Evolutionary conservation across 2,329 filamentous ascomycete genomes (phyloP).

Genomic region (Aspergillus sp.): DNA sequence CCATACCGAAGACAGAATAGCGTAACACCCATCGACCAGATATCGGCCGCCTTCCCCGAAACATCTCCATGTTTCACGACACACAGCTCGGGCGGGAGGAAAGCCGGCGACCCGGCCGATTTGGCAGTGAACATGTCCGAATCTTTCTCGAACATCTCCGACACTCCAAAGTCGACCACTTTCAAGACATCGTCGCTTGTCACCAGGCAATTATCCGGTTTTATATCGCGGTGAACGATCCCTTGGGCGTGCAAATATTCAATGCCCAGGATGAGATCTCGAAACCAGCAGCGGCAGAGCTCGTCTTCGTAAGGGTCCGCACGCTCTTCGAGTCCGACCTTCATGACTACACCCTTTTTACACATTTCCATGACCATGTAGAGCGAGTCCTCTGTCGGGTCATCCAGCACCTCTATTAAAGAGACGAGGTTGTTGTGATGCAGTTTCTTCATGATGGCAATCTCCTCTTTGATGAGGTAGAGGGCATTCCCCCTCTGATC

Average conservation of each 20-base stretch:
- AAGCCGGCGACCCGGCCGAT: constrained; percentile 90
- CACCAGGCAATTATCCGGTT: constrained; percentile 91
- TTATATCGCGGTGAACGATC: constrained; percentile 94
- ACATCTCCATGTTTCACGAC: constrained; percentile 82
- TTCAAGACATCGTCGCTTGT: constrained; percentile 93
- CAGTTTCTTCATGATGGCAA: constrained; percentile 98
- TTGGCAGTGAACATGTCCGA: constrained; percentile 88
- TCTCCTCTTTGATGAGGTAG: constrained; percentile 89
- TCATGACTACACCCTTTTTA: constrained; percentile 96
- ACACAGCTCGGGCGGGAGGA: constrained; percentile 90
- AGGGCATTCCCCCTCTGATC: constrained; percentile 68
- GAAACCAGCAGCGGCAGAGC: constrained; percentile 84
- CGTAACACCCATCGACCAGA: constrained; percentile 98
- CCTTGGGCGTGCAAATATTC: constrained; percentile 95
- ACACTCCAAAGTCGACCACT: constrained; percentile 98
- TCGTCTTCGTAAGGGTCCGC: constrained; percentile 82
- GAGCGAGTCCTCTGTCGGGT: constrained; percentile 89
- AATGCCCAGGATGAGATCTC: constrained; percentile 89
- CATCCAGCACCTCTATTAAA: constrained; percentile 90
- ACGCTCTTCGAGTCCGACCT: constrained; percentile 80
- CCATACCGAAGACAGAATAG: constrained; percentile 92
- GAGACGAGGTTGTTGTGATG: constrained; percentile 93
- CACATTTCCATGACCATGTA: constrained; percentile 99
- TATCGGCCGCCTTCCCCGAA: constrained; percentile 84
- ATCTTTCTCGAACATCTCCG: constrained; percentile 93